Evolutionary conservation across 2,329 filamentous ascomycete genomes (phyloP).

Genomic region (Alternaria sp.): DNA sequence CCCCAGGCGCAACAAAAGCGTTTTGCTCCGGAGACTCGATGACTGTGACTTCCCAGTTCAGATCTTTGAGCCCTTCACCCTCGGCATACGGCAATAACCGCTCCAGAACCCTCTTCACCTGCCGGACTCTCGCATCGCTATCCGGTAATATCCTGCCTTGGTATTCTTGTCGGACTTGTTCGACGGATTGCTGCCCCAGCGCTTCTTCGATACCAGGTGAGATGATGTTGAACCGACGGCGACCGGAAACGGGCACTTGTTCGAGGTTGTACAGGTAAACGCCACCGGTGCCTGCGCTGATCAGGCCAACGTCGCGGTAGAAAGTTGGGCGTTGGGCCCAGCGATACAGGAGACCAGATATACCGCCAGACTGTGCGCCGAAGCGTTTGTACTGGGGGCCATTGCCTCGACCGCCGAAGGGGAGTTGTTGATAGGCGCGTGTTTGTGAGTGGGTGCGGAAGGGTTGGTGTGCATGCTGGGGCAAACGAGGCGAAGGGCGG

Average conservation of each 20-base stretch:
- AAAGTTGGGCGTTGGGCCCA: conserved; percentile 59
- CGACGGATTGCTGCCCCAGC: conserved; percentile 64
- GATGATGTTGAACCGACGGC: conserved; percentile 77
- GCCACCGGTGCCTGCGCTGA: conserved; percentile 55
- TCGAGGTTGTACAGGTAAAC: conserved; percentile 77
- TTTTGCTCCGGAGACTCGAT: conserved; percentile 76
- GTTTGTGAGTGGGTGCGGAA: conserved; percentile 3
- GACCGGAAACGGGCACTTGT: conserved; percentile 75
- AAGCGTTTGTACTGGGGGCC: conserved; percentile 45
- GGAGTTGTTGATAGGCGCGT: conserved; percentile 37
- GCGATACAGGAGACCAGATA: conserved; percentile 38
- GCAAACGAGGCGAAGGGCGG: conserved; percentile 2
- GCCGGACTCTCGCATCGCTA: conserved; percentile 64
- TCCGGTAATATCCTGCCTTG: conserved; percentile 66
- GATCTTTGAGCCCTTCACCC: conserved; percentile 51
- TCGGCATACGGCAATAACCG: conserved; percentile 74
- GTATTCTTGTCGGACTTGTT: conserved; percentile 65
- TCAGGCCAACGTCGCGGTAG: conserved; percentile 55
- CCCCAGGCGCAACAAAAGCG: conserved; percentile 79
- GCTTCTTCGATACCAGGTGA: conserved; percentile 63
- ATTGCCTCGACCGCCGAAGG: conserved; percentile 30
- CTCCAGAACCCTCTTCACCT: conserved; percentile 71
- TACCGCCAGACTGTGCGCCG: conserved; percentile 20
- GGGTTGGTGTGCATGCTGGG: background rate
- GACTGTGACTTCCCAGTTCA: conserved; percentile 75